These are phyloP conservation scores for Populus nigra DNA, from an alignment of 345 rosid species.

Conservation along the genomic window DNA sequence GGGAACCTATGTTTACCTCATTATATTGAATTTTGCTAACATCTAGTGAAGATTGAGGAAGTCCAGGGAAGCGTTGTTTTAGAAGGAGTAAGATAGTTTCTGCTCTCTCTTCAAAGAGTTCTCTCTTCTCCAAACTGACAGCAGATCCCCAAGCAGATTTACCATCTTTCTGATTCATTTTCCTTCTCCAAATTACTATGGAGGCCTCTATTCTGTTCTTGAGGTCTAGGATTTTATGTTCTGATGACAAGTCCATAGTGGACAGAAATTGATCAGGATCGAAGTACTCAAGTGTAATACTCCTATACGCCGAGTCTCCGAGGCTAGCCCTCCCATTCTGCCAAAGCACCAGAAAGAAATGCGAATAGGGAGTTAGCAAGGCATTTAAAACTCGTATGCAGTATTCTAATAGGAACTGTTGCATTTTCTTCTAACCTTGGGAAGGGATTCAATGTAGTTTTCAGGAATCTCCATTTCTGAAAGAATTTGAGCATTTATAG, in stretches of 20 bases:
- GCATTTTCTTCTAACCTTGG: conserved; percentile 47
- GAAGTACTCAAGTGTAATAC: conserved; percentile 70
- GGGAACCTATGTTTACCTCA: conserved; percentile 36
- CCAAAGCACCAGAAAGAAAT: not conserved
- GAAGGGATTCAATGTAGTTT: conserved; percentile 79
- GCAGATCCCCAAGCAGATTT: conserved; percentile 87
- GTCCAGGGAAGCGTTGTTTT: conserved; percentile 76
- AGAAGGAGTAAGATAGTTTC: conserved; percentile 72
- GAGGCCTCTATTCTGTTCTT: conserved; percentile 92
- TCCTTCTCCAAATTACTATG: conserved; percentile 79
- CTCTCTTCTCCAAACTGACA: conserved; percentile 83
- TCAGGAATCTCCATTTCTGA: conserved; percentile 90
- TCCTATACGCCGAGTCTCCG: conserved; percentile 67
- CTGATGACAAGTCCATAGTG: conserved; percentile 67
- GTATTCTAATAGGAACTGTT: not conserved
- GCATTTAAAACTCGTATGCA: not conserved
- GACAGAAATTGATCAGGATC: conserved; percentile 75
- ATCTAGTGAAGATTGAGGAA: conserved; percentile 80
- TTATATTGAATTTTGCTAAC: conserved; percentile 82
- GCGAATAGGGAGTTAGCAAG: conserved; percentile 4
- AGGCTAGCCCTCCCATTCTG: conserved; percentile 89
- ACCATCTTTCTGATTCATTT: conserved; percentile 74
- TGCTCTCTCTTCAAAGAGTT: conserved; percentile 85
- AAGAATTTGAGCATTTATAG: conserved; percentile 81
- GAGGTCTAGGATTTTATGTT: conserved; percentile 76